These are phyloP conservation scores for Talaromyces piceae DNA, from an alignment of 2,329 filamentous ascomycete genomes.

Conservation along the genomic window DNA sequence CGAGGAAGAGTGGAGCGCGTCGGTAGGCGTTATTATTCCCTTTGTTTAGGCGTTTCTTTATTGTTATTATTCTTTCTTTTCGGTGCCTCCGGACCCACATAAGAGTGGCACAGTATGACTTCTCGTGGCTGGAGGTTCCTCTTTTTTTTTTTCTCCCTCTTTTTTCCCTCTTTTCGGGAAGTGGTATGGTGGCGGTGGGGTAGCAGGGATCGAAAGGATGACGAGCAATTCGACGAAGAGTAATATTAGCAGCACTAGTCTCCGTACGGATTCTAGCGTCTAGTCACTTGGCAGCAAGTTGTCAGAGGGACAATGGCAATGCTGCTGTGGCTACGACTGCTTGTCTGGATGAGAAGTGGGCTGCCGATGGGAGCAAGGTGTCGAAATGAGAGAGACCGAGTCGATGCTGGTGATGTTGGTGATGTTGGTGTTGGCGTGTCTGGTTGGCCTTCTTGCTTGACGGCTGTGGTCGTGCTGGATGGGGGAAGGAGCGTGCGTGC, in stretches of 20 bases:
- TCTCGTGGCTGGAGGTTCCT: neutral
- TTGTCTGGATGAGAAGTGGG: no score
- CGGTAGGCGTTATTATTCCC: neutral
- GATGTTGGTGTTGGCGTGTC: no score
- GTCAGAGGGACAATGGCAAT: neutral
- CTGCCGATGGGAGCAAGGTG: no score
- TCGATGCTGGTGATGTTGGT: neutral
- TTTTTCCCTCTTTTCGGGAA: no score
- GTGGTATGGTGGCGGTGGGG: neutral
- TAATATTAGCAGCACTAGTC: neutral
- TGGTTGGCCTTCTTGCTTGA: no score
- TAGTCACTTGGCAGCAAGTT: no score
- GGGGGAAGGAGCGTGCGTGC: constrained; percentile 2
- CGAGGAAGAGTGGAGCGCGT: neutral
- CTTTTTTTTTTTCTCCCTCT: no score
- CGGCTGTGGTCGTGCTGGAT: no score
- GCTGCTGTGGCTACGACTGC: no score
- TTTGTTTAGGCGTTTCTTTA: neutral
- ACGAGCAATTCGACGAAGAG: neutral
- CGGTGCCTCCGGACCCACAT: constrained; percentile 4
- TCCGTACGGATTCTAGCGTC: neutral
- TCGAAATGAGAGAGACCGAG: no score
- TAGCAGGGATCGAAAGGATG: neutral
- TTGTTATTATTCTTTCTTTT: neutral
- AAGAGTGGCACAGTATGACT: neutral